Evolutionary conservation across 495 filamentous ascomycete genomes (phyloP), one percentile per base, ranked within the genome.

Genomic region (Lasiosphaeria hispida): DNA sequence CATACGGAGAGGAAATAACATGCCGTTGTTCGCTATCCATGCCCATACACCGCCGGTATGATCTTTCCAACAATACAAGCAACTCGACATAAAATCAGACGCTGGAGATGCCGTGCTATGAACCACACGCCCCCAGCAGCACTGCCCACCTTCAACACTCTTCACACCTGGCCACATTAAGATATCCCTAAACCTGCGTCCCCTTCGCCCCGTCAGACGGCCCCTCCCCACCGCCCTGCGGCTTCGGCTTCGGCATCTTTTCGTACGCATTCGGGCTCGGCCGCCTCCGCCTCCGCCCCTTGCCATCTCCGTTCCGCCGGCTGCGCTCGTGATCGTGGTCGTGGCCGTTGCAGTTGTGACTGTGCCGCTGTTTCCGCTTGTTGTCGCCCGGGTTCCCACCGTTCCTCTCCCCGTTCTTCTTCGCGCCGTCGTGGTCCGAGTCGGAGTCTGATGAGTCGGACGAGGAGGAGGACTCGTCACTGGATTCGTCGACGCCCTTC

Each of bases 241-340:
- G 57, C 42, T 78, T 81, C 58, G 66, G 60, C 65, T 86, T 90
- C 1, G 93, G 92, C 80, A 91, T 85, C 72, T 88, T 92, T 76
- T 97, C 94, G 72, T 98, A 97, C 0, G 93, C 94, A 76, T 98
- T 98, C 48, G 91, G 90, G 64, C 89, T 93, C 4, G 85, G 83
- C 53, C 80, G 86, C 59, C 87, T 81, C 47, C 44, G 13, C 68
- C 65, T 70, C 55, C 77, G 23, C 2, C 23, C 79, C 63, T 61
- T 69, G 41, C 64, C 66, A 43, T 62, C 66, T 53, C 63, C 76
- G 10, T 62, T 63, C 13, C 68, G 55, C n/a, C 66, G 47, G 14
- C 64, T 48, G 18, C 67, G 69, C 11, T 64, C 65, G 37, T 66
- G 55, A 3, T 59, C 55, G 54, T 75, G 71, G 8, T 66, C 61